phyloP scores from a whole-genome alignment of 495 filamentous ascomycete species.

The Haplographium delicatum region DNA sequence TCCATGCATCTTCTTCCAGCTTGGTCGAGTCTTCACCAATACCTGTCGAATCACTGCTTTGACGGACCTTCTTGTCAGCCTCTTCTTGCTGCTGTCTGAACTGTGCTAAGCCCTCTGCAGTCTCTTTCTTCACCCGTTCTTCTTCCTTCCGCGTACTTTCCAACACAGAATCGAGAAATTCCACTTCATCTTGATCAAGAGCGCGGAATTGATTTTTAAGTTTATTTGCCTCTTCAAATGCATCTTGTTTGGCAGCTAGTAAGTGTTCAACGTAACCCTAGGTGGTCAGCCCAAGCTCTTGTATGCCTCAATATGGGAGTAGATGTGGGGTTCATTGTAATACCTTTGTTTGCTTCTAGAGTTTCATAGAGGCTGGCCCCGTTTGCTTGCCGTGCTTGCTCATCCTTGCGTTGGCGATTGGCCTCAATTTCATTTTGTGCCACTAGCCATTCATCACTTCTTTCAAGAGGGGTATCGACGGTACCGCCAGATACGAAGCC shows the following conservation, averaged over 20 bases:
- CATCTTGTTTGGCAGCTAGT: conserved; percentile 86
- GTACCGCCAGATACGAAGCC: conserved; percentile 89
- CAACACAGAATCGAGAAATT: conserved; percentile 77
- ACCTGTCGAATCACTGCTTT: conserved; percentile 29
- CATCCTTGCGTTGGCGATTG: conserved; percentile 29
- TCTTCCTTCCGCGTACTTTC: conserved; percentile 68
- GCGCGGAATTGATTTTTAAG: conserved; percentile 92
- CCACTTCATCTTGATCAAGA: conserved; percentile 89
- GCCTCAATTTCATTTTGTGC: conserved; percentile 72
- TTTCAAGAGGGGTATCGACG: conserved; percentile 54
- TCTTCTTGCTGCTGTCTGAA: conserved; percentile 69
- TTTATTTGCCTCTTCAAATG: conserved; percentile 83
- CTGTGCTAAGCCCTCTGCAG: conserved; percentile 60
- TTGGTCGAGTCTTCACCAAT: conserved; percentile 22
- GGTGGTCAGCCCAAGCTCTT: conserved; percentile 19
- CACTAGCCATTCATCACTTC: conserved; percentile 67
- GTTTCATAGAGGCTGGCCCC: conserved; percentile 81
- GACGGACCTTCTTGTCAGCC: conserved; percentile 46
- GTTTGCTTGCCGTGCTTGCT: conserved; percentile 52
- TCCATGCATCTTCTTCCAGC: conserved; percentile 49
- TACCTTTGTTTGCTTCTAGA: conserved; percentile 92
- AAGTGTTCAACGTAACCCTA: conserved; percentile 21
- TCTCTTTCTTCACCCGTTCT: conserved; percentile 66
- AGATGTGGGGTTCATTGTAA: not conserved
- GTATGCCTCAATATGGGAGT: not conserved